phyloP scores from a whole-genome alignment of 2,329 filamentous ascomycete species.

The Fusarium praegraminearum region DNA sequence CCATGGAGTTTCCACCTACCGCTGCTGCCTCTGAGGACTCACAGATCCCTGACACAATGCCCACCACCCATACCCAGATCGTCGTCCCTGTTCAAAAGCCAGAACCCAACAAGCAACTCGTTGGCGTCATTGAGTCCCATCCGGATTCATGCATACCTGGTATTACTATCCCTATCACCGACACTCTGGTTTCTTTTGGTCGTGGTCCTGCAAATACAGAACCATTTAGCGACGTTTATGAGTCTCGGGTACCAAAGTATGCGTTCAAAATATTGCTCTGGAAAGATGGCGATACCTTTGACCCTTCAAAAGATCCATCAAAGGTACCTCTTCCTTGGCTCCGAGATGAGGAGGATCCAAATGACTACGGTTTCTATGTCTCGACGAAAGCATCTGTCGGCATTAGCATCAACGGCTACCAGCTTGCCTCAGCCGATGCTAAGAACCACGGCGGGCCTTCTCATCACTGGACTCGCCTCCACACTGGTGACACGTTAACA shows the following conservation, averaged over 20 bases:
- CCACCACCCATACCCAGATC: constrained; percentile 52
- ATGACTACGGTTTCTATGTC: constrained; percentile 77
- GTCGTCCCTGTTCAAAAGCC: constrained; percentile 53
- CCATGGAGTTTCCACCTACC: constrained; percentile 50
- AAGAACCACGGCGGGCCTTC: constrained; percentile 68
- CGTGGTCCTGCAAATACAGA: constrained; percentile 76
- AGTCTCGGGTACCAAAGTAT: constrained; percentile 82
- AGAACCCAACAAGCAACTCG: constrained; percentile 55
- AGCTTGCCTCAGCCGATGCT: constrained; percentile 68
- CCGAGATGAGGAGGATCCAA: constrained; percentile 54
- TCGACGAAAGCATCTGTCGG: constrained; percentile 82
- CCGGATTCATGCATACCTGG: constrained; percentile 72
- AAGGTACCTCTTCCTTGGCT: constrained; percentile 64
- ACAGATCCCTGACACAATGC: constrained; percentile 53
- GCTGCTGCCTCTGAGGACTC: constrained; percentile 46
- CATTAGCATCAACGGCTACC: constrained; percentile 81
- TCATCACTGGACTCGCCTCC: constrained; percentile 73
- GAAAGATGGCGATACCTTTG: constrained; percentile 74
- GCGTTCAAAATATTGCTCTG: constrained; percentile 84
- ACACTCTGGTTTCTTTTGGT: constrained; percentile 81
- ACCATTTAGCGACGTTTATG: constrained; percentile 70
- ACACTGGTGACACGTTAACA: constrained; percentile 81
- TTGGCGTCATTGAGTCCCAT: constrained; percentile 76
- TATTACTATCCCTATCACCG: constrained; percentile 73
- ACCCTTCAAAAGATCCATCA: constrained; percentile 66